Evolutionary conservation across 2,329 filamentous ascomycete species (phyloP).

Genomic region (Diaporthe citri): DNA sequence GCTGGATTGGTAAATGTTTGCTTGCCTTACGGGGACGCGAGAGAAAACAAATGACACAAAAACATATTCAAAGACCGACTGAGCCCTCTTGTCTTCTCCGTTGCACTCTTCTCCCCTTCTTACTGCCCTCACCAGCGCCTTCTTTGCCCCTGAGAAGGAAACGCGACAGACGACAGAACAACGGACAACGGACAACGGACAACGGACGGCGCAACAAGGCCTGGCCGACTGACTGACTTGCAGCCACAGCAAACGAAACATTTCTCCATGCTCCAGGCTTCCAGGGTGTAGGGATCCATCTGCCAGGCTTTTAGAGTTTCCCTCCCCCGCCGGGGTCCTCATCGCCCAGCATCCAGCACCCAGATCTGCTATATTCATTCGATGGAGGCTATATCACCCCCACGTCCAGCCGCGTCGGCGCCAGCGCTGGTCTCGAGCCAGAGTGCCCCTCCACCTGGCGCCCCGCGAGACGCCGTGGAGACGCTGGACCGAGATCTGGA

Average conservation of each 20-base stretch:
- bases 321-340: background rate
- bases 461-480: background rate
- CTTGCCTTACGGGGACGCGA: conserved; percentile 6
- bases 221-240: background rate
- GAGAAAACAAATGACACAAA: background rate
- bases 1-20: conserved; percentile 29
- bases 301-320: conserved; percentile 9
- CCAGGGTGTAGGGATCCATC: conserved; percentile 27
- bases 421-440: conserved; percentile 24
- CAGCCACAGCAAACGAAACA: conserved; percentile 3
- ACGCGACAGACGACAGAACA: background rate
- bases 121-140: background rate
- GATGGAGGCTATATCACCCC: conserved; percentile 28
- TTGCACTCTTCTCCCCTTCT: background rate
- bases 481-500: background rate
- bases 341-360: background rate
- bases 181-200: background rate
- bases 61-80: background rate
- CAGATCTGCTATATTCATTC: background rate
- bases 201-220: background rate
- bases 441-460: conserved; percentile 26
- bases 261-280: conserved; percentile 1
- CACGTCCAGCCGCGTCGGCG: conserved; percentile 6
- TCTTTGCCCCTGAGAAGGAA: conserved; percentile 8
- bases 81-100: background rate